A percentile compares a stretch with the other conserved stretches of the same genome.
Conservation (phyloP, 495 filamentous ascomycete species). For the Penicillium arizonense region DNA sequence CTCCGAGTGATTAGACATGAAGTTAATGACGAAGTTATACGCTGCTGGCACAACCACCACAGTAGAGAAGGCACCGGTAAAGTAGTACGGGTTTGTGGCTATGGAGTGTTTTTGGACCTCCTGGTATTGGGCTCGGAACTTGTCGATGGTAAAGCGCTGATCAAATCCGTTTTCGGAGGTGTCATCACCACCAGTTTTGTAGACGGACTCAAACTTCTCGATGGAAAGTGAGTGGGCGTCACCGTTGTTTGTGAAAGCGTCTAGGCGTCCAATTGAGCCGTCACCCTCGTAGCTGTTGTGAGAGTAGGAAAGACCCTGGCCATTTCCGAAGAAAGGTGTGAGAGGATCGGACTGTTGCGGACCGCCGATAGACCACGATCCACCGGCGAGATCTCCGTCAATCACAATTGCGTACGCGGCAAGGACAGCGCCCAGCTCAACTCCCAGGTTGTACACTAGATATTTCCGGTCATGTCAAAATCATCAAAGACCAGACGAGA, state of each 20-base stretch:
- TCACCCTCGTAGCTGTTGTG: conserved; percentile 29
- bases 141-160: conserved; percentile 8
- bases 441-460: conserved; percentile 10
- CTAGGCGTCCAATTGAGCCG: conserved; percentile 2
- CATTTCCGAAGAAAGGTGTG: conserved; percentile 10
- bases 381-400: conserved; percentile 15
- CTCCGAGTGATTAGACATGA: conserved; percentile 10
- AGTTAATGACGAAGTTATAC: conserved; percentile 29
- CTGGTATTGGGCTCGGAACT: conserved; percentile 26
- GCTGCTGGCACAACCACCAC: conserved; percentile 36
- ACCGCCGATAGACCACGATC: conserved; percentile 22
- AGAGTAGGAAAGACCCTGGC: conserved; percentile 21
- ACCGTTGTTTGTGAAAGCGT: conserved; percentile 7
- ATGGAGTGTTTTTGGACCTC: conserved; percentile 30
- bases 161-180: conserved; percentile 6
- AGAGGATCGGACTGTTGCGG: conserved; percentile 15
- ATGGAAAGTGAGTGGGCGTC: conserved; percentile 10
- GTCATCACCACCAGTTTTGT: conserved; percentile 8
- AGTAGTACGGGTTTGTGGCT: conserved; percentile 44
- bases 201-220: conserved; percentile 7
- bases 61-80: conserved; percentile 39
- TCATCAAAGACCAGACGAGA: background rate
- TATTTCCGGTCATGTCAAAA: background rate
- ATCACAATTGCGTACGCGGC: conserved; percentile 22
- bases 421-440: conserved; percentile 16